These are phyloP conservation scores for Puccinia hordei DNA, from an alignment of 1,284 basidiomycete species.

Conservation along the genomic window DNA sequence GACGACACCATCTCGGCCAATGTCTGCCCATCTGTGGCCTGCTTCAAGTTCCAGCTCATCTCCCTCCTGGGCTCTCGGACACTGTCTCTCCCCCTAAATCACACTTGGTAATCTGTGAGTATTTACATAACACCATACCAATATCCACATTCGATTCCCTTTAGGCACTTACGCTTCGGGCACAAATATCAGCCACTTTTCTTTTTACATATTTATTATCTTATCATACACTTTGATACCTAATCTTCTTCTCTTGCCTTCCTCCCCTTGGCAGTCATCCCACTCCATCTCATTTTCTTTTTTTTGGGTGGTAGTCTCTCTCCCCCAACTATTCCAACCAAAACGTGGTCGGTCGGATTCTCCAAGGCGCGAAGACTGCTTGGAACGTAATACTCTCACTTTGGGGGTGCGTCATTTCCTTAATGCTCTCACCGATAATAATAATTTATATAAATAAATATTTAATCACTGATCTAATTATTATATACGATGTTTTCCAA, in stretches of 20 bases:
- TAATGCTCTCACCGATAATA: not conserved
- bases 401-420: constrained; percentile 11
- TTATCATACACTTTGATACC: too few species aligned
- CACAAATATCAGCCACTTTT: constrained; percentile 22
- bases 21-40: too few species aligned
- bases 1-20: too few species aligned
- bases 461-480: too few species aligned
- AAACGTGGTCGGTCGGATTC: constrained; percentile 2
- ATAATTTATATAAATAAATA: too few species aligned
- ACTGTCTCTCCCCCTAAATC: too few species aligned
- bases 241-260: too few species aligned
- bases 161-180: not conserved
- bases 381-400: constrained; percentile 13
- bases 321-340: not conserved
- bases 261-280: not conserved
- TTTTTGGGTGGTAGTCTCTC: not conserved
- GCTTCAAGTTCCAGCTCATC: too few species aligned
- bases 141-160: not conserved
- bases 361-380: not conserved
- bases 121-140: not conserved
- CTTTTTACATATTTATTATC: not conserved
- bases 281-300: too few species aligned
- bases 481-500: too few species aligned
- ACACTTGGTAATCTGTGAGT: too few species aligned
- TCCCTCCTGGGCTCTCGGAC: too few species aligned